A percentile compares a stretch with the other conserved stretches of the same genome.
Conservation (phyloP, 73 alveolate species). For the Breviolum minutum region DNA sequence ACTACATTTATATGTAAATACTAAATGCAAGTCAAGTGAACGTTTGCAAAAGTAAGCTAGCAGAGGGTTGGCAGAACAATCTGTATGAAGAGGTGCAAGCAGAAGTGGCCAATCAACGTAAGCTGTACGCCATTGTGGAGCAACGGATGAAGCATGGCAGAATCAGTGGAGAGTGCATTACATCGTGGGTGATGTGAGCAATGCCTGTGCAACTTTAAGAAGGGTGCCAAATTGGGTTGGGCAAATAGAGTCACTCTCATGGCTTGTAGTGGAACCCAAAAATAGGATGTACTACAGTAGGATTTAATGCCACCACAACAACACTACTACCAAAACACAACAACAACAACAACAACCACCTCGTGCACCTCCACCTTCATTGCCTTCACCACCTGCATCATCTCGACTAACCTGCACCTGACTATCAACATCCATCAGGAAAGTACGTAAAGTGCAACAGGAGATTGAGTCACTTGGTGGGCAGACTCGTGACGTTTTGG, state of each 20-base stretch:
- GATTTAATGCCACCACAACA: no score
- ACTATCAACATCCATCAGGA: background rate
- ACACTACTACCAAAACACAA: background rate
- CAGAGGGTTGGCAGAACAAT: no score
- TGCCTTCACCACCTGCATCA: background rate
- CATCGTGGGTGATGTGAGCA: no score
- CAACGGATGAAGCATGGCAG: constrained; percentile 17
- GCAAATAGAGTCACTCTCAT: no score
- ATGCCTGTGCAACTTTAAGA: no score
- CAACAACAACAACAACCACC: background rate
- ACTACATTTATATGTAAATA: no score
- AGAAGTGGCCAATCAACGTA: constrained; percentile 25
- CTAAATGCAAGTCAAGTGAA: no score
- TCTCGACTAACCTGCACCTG: no score
- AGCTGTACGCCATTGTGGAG: constrained; percentile 28
- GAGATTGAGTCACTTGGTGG: constrained; percentile 11
- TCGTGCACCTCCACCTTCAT: background rate
- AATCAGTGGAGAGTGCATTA: background rate
- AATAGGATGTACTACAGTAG: no score
- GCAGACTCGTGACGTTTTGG: background rate
- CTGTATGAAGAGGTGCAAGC: background rate
- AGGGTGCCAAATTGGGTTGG: no score
- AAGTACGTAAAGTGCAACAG: background rate
- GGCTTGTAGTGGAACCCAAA: no score
- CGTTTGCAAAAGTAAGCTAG: no score